These are phyloP conservation scores for Pseudogymnoascus sp. DNA, from an alignment of 2,329 filamentous ascomycete genomes.

Conservation along the genomic window DNA sequence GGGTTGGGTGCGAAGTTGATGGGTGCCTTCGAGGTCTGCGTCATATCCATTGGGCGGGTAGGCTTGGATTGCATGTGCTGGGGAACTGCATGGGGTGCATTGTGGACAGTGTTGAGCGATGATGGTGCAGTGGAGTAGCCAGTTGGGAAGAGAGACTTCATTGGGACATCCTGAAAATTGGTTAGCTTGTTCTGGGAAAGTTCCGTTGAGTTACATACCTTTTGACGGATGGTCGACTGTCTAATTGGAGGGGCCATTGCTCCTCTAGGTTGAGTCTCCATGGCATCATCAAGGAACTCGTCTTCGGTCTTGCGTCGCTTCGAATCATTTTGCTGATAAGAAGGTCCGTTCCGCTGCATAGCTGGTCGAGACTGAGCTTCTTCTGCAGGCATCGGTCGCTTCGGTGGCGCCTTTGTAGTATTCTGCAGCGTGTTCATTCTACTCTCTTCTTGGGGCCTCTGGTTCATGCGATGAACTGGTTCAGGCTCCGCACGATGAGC, in stretches of 20 bases:
- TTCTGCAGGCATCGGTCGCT: conserved; percentile 59
- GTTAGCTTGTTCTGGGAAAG: conserved; percentile 56
- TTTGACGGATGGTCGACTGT: conserved; percentile 57
- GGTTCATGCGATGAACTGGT: conserved; percentile 51
- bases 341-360: conserved; percentile 48
- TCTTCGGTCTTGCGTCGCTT: conserved; percentile 78
- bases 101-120: conserved; percentile 42
- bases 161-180: conserved; percentile 45
- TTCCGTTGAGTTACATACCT: conserved; percentile 21
- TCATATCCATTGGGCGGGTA: conserved; percentile 69
- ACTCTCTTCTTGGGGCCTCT: conserved; percentile 50
- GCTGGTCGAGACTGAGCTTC: conserved; percentile 37
- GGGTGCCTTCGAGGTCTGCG: conserved; percentile 78
- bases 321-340: conserved; percentile 54
- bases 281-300: conserved; percentile 53
- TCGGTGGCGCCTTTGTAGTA: conserved; percentile 63
- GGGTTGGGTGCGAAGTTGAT: conserved; percentile 77
- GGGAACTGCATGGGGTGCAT: conserved; percentile 57
- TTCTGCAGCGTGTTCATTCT: conserved; percentile 54
- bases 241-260: conserved; percentile 80
- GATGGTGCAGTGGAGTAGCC: conserved; percentile 43
- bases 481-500: conserved; percentile 23
- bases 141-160: conserved; percentile 51
- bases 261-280: conserved; percentile 50
- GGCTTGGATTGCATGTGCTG: conserved; percentile 55